Evolutionary conservation across 495 filamentous ascomycete species (phyloP).

Genomic region (Staphylotrichum longicolle): DNA sequence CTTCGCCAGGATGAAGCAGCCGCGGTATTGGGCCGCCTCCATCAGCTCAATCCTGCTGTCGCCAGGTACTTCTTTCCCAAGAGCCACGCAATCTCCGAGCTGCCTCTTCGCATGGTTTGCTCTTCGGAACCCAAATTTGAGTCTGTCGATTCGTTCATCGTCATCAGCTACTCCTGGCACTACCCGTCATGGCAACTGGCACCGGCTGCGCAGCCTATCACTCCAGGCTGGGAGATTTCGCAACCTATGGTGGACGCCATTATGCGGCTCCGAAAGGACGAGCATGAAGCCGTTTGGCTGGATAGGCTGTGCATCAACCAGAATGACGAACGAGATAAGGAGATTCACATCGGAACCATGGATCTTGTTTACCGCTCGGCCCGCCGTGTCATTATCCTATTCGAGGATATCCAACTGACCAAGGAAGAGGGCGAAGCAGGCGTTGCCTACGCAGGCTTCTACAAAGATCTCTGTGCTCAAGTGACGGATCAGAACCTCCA

Average conservation of each 20-base stretch:
- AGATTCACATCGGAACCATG: conserved; percentile 31
- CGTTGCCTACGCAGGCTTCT: conserved; percentile 20
- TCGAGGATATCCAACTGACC: conserved; percentile 28
- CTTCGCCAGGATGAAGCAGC: not conserved
- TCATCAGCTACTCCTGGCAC: conserved; percentile 34
- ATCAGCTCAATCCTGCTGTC: conserved; percentile 21
- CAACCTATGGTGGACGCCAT: conserved; percentile 29
- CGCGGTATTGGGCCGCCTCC: conserved; percentile 17
- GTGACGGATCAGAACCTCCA: conserved; percentile 9
- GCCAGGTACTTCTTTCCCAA: conserved; percentile 22
- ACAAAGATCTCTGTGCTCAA: conserved; percentile 16
- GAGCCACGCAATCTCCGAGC: conserved; percentile 10
- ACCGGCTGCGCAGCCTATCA: conserved; percentile 12
- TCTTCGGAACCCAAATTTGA: not conserved
- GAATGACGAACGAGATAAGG: conserved; percentile 26
- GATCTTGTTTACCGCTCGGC: conserved; percentile 30
- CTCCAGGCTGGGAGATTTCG: conserved; percentile 26
- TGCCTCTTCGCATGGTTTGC: conserved; percentile 24
- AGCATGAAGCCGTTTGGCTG: conserved; percentile 30
- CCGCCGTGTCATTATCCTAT: conserved; percentile 22
- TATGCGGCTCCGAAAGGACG: conserved; percentile 5
- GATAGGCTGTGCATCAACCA: conserved; percentile 40
- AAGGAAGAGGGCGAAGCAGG: conserved; percentile 22
- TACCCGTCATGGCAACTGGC: conserved; percentile 20
- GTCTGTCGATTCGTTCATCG: conserved; percentile 19